Percentiles rank a stretch among this genome's conserved stretches.
Conservation (phyloP, 768 basidiomycete genomes). For the Hygrocybe coccinea region DNA sequence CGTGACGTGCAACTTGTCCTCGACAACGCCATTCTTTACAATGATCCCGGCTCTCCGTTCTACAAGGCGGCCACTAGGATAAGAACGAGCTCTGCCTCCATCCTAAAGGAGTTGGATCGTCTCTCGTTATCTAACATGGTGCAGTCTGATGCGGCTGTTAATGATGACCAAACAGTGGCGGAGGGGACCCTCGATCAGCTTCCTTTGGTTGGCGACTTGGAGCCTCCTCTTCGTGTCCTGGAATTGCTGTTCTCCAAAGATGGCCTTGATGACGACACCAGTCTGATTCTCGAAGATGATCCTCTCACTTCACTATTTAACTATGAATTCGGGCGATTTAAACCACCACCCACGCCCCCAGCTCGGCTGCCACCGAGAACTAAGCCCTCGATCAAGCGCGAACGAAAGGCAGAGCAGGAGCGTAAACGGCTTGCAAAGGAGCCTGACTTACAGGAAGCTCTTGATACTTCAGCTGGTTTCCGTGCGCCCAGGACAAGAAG, state of each 20-base stretch:
- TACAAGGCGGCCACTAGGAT: slow-evolving; percentile 68
- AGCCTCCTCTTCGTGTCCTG: slow-evolving; percentile 58
- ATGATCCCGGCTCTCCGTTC: slow-evolving; percentile 65
- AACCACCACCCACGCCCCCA: slow-evolving; percentile 57
- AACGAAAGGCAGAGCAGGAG: slow-evolving; percentile 37
- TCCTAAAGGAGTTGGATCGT: slow-evolving; percentile 41
- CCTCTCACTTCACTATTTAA: slow-evolving; percentile 65
- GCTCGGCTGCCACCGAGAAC: slow-evolving; percentile 31
- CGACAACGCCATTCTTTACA: slow-evolving; percentile 83
- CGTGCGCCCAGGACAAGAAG: slow-evolving; percentile 48
- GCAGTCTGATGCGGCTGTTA: not conserved
- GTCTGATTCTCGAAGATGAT: slow-evolving; percentile 49
- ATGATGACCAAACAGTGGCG: not conserved
- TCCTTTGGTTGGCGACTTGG: slow-evolving; percentile 61
- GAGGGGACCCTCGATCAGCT: not conserved
- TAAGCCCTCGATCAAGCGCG: slow-evolving; percentile 25
- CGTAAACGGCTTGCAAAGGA: slow-evolving; percentile 17
- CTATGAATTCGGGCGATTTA: slow-evolving; percentile 59
- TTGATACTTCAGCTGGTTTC: slow-evolving; percentile 43
- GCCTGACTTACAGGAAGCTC: slow-evolving; percentile 8
- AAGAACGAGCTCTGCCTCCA: slow-evolving; percentile 35
- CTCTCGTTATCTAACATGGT: slow-evolving; percentile 15
- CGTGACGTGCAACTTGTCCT: slow-evolving; percentile 80
- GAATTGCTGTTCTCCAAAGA: slow-evolving; percentile 52
- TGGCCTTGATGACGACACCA: slow-evolving; percentile 47